These are phyloP conservation scores for Ophiostoma sp. DNA, from an alignment of 2,329 filamentous ascomycete species.

Conservation along the genomic window DNA sequence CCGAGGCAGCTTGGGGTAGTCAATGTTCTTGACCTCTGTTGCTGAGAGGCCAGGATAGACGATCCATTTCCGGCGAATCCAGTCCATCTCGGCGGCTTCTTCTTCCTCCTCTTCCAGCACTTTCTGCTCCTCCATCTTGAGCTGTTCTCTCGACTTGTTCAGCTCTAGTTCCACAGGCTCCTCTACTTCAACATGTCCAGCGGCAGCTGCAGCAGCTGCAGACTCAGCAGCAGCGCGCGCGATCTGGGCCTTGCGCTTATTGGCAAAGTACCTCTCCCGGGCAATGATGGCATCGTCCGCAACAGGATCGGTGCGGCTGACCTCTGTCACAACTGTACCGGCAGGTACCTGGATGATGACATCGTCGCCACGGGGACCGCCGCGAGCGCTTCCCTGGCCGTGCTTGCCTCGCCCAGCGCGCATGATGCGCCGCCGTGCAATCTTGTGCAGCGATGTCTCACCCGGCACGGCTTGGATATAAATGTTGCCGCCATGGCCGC, in stretches of 20 bases:
- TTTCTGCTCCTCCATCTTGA: conserved; percentile 37
- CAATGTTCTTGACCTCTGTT: conserved; percentile 56
- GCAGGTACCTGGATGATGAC: conserved; percentile 85
- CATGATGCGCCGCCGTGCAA: conserved; percentile 69
- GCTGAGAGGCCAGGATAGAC: conserved; percentile 73
- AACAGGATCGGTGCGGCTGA: conserved; percentile 71
- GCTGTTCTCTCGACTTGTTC: conserved; percentile 24
- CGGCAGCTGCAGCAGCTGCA: not conserved
- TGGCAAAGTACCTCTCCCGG: conserved; percentile 19
- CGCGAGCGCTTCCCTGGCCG: conserved; percentile 66
- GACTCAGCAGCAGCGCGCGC: conserved; percentile 15
- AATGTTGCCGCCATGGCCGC: conserved; percentile 82
- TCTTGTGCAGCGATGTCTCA: conserved; percentile 88
- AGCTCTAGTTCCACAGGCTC: conserved; percentile 6
- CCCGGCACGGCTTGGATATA: conserved; percentile 91
- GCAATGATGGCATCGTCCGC: conserved; percentile 53
- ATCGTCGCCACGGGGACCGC: conserved; percentile 79
- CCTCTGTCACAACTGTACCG: conserved; percentile 81
- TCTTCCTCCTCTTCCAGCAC: conserved; percentile 40
- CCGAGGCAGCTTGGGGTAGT: conserved; percentile 47
- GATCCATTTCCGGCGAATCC: conserved; percentile 68
- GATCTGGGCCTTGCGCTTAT: conserved; percentile 18
- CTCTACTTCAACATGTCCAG: not conserved
- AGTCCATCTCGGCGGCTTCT: conserved; percentile 40
- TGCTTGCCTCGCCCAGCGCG: conserved; percentile 71